Base-by-base conservation (phyloP, 1,139 yeast species). In the Protomyces inouyei region DNA sequence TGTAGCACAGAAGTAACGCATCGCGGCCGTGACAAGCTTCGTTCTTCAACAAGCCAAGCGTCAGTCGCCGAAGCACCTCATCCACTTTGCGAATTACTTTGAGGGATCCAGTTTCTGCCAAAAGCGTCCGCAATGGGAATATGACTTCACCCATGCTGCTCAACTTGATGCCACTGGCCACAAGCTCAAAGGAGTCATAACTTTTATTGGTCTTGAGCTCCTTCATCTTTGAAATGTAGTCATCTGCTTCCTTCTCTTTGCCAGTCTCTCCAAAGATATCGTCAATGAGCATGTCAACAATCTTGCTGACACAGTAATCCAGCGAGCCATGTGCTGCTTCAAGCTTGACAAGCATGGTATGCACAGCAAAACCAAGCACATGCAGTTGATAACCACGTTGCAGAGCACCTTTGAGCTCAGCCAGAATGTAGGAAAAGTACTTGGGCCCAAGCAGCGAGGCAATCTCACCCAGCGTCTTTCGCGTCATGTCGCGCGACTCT, bases 251-350 rank as follows among this genome's bases (percentile, higher is more conserved):
- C 73, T 95, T 93, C 73, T 93, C 98, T 72, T 87, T 87, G 46
- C 97, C 96, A 8, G 96, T 90, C 4, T 87, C 83, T 18, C 98
- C 99, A 75, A 93, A 92, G 2, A 85, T 83, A 72, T 93, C 97
- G 72, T 91, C 96, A 96, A 93, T 92, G 43, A 92, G 81, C 43
- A 91, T 79, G 35, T 83, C 85, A 68, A 87, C 85, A 18, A 92
- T 76, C 61, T 87, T 71, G 2, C 77, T 77, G 6, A 86, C 82
- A 25, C 87, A 82, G 25, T 84, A 87, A 73, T 91, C 93, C 57
- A 93, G 77, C 68, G 88, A 96, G 4, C 96, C 95, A 67, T 83
- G 88, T 0, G 73, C 68, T 57, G 91, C 74, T 1, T 69, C 70
- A 68, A 90, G 76, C 23, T 83, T 80, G 2, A 82, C 82, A 65